These are phyloP conservation scores for Fusarium sp. DNA, from an alignment of 2,329 filamentous ascomycete genomes.

Conservation along the genomic window DNA sequence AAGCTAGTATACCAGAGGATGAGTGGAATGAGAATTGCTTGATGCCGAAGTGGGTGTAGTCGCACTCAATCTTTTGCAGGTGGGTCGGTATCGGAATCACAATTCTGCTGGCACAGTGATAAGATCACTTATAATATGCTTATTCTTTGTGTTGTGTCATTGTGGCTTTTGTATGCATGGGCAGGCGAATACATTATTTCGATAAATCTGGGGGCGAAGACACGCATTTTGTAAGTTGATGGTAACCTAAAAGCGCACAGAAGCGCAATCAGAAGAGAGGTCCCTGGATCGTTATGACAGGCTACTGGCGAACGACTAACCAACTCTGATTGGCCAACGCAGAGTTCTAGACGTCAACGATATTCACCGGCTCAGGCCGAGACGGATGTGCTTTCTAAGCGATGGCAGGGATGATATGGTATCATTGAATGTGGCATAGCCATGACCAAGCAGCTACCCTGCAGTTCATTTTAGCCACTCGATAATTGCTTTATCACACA, in stretches of 20 bases:
- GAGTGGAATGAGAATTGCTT: slow-evolving; percentile 30
- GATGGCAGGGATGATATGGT: slow-evolving; percentile 39
- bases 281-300: slow-evolving; percentile 25
- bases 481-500: not conserved
- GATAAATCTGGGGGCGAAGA: not conserved
- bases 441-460: not conserved
- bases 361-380: slow-evolving; percentile 29
- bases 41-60: slow-evolving; percentile 44
- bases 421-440: slow-evolving; percentile 24
- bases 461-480: not conserved
- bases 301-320: not conserved
- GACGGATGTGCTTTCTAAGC: slow-evolving; percentile 7
- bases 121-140: not conserved
- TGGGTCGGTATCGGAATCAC: slow-evolving; percentile 33
- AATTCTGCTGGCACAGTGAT: slow-evolving; percentile 17
- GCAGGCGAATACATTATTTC: not conserved
- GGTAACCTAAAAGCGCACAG: not conserved
- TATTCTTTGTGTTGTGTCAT: not conserved
- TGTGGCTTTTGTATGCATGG: not conserved
- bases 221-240: slow-evolving; percentile 3
- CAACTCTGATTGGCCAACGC: slow-evolving; percentile 24
- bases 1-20: slow-evolving; percentile 27
- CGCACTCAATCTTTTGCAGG: slow-evolving; percentile 28
- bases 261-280: slow-evolving; percentile 14
- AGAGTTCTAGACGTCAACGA: slow-evolving; percentile 39